These are phyloP conservation scores for Metschnikowia henanensis DNA, from an alignment of 805 yeast genomes.

Conservation along the genomic window DNA sequence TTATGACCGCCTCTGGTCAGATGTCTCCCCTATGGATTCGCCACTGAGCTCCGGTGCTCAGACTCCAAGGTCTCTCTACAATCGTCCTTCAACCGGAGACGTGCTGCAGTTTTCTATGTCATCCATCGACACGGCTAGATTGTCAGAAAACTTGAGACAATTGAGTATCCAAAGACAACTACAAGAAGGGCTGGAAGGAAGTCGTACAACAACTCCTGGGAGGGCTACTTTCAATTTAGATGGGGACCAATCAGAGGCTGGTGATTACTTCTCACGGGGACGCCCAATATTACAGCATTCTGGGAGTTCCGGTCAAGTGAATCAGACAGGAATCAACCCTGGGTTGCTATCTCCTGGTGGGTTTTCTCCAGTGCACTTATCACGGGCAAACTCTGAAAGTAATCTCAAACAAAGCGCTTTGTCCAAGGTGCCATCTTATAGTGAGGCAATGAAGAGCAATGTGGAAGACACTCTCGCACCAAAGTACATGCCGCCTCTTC, in stretches of 20 bases:
- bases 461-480: conserved; percentile 64
- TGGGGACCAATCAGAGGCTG: conserved; percentile 22
- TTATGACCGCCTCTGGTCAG: conserved; percentile 78
- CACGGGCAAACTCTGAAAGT: conserved; percentile 55
- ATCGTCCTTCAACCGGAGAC: conserved; percentile 12
- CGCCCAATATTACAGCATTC: conserved; percentile 12
- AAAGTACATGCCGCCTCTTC: conserved; percentile 56
- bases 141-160: conserved; percentile 53
- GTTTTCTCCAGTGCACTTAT: conserved; percentile 54
- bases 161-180: conserved; percentile 50
- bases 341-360: conserved; percentile 38
- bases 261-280: conserved; percentile 34
- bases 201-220: conserved; percentile 20
- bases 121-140: conserved; percentile 37
- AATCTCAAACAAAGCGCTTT: conserved; percentile 24
- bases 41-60: conserved; percentile 44
- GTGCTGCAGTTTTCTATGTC: conserved; percentile 33
- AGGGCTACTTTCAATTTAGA: conserved; percentile 38
- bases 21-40: conserved; percentile 51
- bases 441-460: conserved; percentile 67
- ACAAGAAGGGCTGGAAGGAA: conserved; percentile 27
- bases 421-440: conserved; percentile 82
- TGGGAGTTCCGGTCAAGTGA: conserved; percentile 9
- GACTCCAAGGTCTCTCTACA: conserved; percentile 32
- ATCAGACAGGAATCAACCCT: neutral